These are phyloP conservation scores for Jamesozyma gamospora DNA, from an alignment of 805 yeast genomes.

Conservation along the genomic window DNA sequence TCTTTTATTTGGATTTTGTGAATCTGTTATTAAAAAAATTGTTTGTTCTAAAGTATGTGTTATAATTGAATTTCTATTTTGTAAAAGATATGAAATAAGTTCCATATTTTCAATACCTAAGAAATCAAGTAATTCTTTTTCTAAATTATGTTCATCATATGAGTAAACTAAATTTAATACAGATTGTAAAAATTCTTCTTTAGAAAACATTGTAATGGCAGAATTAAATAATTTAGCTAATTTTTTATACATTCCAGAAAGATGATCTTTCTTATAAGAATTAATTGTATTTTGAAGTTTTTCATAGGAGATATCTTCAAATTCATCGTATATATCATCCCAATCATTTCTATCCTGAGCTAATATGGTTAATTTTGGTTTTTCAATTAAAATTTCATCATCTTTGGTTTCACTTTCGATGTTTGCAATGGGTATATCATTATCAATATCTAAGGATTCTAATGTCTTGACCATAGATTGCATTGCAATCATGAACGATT, in stretches of 20 bases:
- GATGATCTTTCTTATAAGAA: conserved; percentile 8
- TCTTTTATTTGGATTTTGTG: conserved; percentile 24
- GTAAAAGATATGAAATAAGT: conserved; percentile 41
- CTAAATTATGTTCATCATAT: conserved; percentile 48
- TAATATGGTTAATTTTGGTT: conserved; percentile 25
- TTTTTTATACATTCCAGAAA: conserved; percentile 12
- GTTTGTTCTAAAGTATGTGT: conserved; percentile 13
- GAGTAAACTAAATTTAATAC: conserved; percentile 23
- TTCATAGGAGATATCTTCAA: conserved; percentile 24
- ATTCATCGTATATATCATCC: conserved; percentile 30
- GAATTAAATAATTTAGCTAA: conserved; percentile 10
- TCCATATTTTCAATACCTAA: conserved; percentile 84
- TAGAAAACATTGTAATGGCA: conserved; percentile 24
- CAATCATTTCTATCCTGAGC: conserved; percentile 33
- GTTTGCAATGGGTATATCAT: conserved; percentile 8
- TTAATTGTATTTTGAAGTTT: conserved; percentile 15
- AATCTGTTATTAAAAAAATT: conserved; percentile 11
- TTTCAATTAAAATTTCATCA: conserved; percentile 25
- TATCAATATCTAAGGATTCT: conserved; percentile 22
- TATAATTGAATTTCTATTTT: conserved; percentile 11
- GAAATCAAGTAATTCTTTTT: conserved; percentile 64
- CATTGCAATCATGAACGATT: conserved; percentile 75
- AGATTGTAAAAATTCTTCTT: conserved; percentile 26
- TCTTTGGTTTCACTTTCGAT: conserved; percentile 25
- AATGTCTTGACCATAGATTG: conserved; percentile 50